Evolutionary conservation across 257 asterid species (phyloP), one percentile per base, ranked within the genome.

Genomic region (Primulina eburnea): DNA sequence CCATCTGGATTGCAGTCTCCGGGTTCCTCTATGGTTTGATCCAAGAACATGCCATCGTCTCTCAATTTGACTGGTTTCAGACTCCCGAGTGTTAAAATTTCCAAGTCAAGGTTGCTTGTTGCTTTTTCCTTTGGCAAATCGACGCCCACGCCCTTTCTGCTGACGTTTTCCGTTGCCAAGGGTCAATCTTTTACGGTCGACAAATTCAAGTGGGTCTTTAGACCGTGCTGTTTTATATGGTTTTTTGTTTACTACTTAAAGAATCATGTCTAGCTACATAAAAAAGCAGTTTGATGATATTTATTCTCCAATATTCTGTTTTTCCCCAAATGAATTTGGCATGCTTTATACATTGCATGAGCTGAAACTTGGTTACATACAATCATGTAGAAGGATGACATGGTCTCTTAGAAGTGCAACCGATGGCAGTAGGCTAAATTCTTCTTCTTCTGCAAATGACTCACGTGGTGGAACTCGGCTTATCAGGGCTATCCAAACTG

Each of bases 341-440:
- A 5, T 8, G 35, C 37, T 6, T 57, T 60, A 32, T 40, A 6
- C 37, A 20, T 52, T 43, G 53, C 38, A 12, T 64, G 1, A 32
- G 62, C 69, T 64, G 65, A 62, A 53, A 35, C 55, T 68, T 68
- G 24, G 70, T 30, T 24, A 7, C 6, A 20, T 68, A 71, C 64
- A 52, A 64, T 55, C 70, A 64, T 72, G 57, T 79, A 88, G 94
- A 84, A 83, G 79, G 75, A 70, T 70, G 81, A 40, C 33, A 5
- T 80, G 95, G 95, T 80, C 82, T 52, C 63, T 88, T 75, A 81
- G 88, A 82, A 86, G 94, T 67, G 81, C 89, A 67, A 85, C 95
- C 21, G 96, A 86, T 78, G 88, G 85, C 58, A 78, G 75, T 40
- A 68, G 85, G 62, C 32, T 85, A 58, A 73, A 85, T 73, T 80